phyloP scores from a whole-genome alignment of 2,329 filamentous ascomycete genomes.

The Raffaelea ambrosiae region DNA sequence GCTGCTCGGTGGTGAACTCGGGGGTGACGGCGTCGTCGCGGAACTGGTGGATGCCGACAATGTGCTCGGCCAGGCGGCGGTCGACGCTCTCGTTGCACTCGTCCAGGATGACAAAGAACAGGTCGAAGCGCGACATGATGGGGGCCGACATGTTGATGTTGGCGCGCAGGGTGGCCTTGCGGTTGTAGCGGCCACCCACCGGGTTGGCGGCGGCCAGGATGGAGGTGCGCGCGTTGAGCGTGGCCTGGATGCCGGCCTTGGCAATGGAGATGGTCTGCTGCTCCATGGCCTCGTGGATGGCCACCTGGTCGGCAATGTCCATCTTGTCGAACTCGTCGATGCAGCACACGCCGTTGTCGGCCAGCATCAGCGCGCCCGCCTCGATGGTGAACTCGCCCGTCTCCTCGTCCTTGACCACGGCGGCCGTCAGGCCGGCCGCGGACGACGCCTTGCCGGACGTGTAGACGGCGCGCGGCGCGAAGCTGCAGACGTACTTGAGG shows the following conservation, averaged over 20 bases:
- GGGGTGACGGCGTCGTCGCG: conserved; percentile 87
- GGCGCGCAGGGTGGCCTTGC: conserved; percentile 82
- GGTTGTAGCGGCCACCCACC: conserved; percentile 92
- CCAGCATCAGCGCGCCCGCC: conserved; percentile 94
- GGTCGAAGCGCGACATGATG: conserved; percentile 98
- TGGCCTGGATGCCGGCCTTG: conserved; percentile 96
- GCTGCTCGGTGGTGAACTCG: conserved; percentile 90
- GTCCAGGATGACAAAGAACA: conserved; percentile 96
- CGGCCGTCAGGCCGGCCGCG: conserved; percentile 91
- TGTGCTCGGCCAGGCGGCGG: conserved; percentile 85
- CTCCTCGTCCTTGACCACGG: conserved; percentile 96
- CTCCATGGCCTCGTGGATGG: conserved; percentile 99
- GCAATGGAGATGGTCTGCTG: conserved; percentile 99
- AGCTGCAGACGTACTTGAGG: conserved; percentile 93
- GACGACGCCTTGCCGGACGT: conserved; percentile 97
- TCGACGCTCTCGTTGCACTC: conserved; percentile 92
- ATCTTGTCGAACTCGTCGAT: conserved; percentile 99
- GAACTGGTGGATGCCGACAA: conserved; percentile 86
- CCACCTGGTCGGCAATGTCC: conserved; percentile 94
- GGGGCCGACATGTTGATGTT: conserved; percentile 99
- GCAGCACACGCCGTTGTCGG: conserved; percentile 92
- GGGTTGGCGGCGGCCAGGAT: conserved; percentile 96
- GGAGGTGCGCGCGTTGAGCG: conserved; percentile 87
- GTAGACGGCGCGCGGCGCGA: conserved; percentile 94
- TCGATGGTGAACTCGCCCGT: conserved; percentile 99